phyloP scores from a whole-genome alignment of 768 basidiomycete genomes.

The Hericium alpestre region DNA sequence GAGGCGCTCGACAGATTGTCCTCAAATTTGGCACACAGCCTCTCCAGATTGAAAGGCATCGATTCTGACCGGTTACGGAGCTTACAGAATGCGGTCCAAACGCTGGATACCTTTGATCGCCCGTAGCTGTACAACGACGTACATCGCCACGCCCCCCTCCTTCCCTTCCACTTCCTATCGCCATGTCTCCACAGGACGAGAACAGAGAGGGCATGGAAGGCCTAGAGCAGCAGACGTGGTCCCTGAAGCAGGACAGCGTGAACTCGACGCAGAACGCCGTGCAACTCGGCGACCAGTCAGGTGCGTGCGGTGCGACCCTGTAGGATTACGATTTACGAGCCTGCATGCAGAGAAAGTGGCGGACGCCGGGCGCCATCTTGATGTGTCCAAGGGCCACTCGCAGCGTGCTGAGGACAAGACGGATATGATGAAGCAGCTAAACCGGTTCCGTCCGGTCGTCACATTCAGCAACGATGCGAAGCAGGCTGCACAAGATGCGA shows the following conservation, averaged over 20 bases:
- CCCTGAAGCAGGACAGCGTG: conserved; percentile 85
- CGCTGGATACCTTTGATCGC: no score
- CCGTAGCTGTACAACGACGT: no score
- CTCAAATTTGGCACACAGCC: no score
- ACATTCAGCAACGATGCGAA: conserved; percentile 93
- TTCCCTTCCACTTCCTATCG: no score
- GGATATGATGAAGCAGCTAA: conserved; percentile 86
- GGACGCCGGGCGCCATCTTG: conserved; percentile 90
- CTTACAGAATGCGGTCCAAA: no score
- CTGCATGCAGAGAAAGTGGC: conserved; percentile 62
- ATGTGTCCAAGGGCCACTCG: conserved; percentile 82
- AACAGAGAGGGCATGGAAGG: conserved; percentile 86
- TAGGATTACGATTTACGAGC: neutral
- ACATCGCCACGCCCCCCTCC: no score
- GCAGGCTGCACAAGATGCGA: conserved; percentile 76
- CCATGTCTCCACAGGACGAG: conserved; percentile 28
- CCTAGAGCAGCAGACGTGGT: conserved; percentile 86
- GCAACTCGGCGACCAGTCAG: conserved; percentile 86
- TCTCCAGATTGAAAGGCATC: no score
- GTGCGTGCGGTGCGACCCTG: conserved; percentile 32
- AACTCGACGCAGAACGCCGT: conserved; percentile 86
- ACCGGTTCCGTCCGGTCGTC: conserved; percentile 83
- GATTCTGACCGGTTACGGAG: no score
- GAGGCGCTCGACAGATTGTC: no score
- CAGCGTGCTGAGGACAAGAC: conserved; percentile 87